These are phyloP conservation scores for Schwanniomyces occidentalis DNA, from an alignment of 805 yeast species.

Conservation along the genomic window DNA sequence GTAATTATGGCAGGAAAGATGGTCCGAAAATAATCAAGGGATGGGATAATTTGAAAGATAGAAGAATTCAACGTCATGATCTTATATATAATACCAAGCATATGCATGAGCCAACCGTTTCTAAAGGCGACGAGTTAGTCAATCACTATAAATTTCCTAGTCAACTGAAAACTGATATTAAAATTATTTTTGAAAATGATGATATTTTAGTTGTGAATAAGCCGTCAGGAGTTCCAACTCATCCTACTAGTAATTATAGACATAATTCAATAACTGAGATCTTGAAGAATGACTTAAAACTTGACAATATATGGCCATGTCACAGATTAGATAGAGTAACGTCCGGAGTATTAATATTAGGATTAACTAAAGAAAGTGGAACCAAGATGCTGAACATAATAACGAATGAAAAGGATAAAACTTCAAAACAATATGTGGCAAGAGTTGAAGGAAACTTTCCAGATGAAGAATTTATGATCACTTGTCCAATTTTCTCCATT, in stretches of 20 bases:
- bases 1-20: conserved; percentile 19
- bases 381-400: conserved; percentile 32
- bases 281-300: conserved; percentile 28
- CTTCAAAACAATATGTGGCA: conserved; percentile 47
- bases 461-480: conserved; percentile 18
- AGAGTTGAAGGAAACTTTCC: conserved; percentile 46
- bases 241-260: conserved; percentile 47
- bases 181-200: conserved; percentile 36
- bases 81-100: conserved; percentile 33
- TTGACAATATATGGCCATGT: conserved; percentile 38
- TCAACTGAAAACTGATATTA: conserved; percentile 7
- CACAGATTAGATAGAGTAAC: conserved; percentile 55
- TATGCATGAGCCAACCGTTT: conserved; percentile 48
- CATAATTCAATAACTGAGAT: conserved; percentile 47
- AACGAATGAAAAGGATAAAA: conserved; percentile 22
- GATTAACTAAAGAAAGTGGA: conserved; percentile 34
- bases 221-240: conserved; percentile 56
- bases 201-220: conserved; percentile 46
- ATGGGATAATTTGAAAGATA: conserved; percentile 11
- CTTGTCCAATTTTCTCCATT: conserved; percentile 41
- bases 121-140: conserved; percentile 10
- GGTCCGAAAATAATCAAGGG: conserved; percentile 20
- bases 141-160: not conserved
- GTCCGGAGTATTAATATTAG: conserved; percentile 50
- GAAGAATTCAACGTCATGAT: conserved; percentile 24